Percentiles rank a stretch among this genome's conserved stretches.
Conservation (phyloP, 768 basidiomycete genomes). For the Russula sp. region DNA sequence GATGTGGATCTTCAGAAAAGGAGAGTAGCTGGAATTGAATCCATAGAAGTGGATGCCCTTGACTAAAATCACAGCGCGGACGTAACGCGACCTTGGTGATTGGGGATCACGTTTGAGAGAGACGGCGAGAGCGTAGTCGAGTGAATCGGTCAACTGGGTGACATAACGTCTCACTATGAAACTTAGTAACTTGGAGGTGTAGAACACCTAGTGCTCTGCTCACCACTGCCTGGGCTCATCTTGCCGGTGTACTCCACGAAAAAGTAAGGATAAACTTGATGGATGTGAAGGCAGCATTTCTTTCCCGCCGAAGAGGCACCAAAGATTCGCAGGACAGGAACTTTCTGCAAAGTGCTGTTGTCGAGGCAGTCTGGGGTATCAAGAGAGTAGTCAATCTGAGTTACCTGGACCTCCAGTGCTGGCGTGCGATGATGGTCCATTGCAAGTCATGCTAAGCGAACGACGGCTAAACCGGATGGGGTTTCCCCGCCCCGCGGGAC, state of each 20-base stretch:
- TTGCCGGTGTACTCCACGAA: conserved; percentile 75
- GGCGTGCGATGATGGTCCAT: conserved; percentile 15
- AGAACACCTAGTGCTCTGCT: conserved; percentile 23
- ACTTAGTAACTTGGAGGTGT: not conserved
- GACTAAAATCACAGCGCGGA: conserved; percentile 74
- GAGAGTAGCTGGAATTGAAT: conserved; percentile 74
- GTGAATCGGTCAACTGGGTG: conserved; percentile 55
- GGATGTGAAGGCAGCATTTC: conserved; percentile 82
- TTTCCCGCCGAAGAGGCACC: conserved; percentile 72
- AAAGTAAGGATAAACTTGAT: conserved; percentile 93
- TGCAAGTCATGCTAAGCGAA: too few relatives aligned
- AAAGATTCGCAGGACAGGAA: conserved; percentile 82
- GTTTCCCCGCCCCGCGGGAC: too few relatives aligned
- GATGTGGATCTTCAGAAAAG: conserved; percentile 83
- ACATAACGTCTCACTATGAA: conserved; percentile 66
- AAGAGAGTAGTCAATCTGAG: conserved; percentile 59
- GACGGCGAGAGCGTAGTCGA: conserved; percentile 82
- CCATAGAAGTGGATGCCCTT: conserved; percentile 98
- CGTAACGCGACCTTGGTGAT: conserved; percentile 48
- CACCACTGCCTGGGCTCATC: conserved; percentile 58
- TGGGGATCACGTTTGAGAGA: conserved; percentile 69
- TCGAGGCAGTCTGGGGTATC: conserved; percentile 56
- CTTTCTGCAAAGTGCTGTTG: conserved; percentile 47
- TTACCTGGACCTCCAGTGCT: conserved; percentile 37
- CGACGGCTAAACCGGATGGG: not conserved